phyloP scores from a whole-genome alignment of 805 yeast genomes.

The Scheffersomyces lignosus region DNA sequence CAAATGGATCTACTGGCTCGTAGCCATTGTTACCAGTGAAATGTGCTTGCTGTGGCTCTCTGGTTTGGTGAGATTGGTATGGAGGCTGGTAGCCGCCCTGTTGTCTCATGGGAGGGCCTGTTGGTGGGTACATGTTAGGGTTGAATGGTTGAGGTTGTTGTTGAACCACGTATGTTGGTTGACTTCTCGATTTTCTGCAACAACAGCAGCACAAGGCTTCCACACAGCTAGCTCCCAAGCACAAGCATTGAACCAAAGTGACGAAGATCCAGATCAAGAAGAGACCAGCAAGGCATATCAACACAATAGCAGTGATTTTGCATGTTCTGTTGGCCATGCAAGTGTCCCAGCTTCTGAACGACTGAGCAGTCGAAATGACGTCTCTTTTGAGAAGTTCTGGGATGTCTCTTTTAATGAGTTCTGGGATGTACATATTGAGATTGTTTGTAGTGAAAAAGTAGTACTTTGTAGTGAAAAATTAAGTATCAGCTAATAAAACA shows the following conservation, averaged over 20 bases:
- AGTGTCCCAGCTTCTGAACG: constrained; percentile 69
- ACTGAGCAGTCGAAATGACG: constrained; percentile 40
- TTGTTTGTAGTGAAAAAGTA: neutral
- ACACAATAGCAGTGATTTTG: constrained; percentile 74
- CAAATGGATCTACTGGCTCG: constrained; percentile 9
- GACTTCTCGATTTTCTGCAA: constrained; percentile 28
- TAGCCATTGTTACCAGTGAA: constrained; percentile 12
- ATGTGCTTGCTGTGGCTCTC: constrained; percentile 13
- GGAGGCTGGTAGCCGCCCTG: constrained; percentile 3
- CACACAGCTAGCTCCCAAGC: constrained; percentile 49
- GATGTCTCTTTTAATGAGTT: constrained; percentile 5
- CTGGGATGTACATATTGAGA: constrained; percentile 9
- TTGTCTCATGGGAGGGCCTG: constrained; percentile 12
- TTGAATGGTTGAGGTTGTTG: constrained; percentile 23
- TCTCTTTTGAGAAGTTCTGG: constrained; percentile 8
- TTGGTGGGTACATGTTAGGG: constrained; percentile 36
- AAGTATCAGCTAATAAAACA: no score
- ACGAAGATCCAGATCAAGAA: constrained; percentile 56
- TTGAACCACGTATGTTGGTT: constrained; percentile 10
- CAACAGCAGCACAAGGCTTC: constrained; percentile 52
- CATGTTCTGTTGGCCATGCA: constrained; percentile 79
- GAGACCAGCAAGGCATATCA: constrained; percentile 59
- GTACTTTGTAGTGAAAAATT: neutral
- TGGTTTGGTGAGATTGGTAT: neutral
- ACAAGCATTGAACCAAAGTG: constrained; percentile 54